These are phyloP conservation scores for Liriodendron chinense DNA, from an alignment of 164 flowering plant genomes.

Conservation along the genomic window DNA sequence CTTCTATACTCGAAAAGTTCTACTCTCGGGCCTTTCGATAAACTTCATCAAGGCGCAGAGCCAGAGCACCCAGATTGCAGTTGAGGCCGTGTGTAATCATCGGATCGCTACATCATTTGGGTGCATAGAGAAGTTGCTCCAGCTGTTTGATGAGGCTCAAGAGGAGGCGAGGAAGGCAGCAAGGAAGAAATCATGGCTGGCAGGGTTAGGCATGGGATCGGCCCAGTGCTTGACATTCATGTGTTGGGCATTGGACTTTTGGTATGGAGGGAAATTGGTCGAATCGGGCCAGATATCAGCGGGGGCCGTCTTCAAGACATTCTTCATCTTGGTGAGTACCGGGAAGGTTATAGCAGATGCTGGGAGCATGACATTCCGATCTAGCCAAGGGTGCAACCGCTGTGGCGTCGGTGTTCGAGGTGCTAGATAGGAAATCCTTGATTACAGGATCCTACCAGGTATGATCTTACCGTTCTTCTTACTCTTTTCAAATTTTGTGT, in stretches of 20 bases:
- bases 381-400: slow-evolving; percentile 82
- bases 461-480: slow-evolving; percentile 13
- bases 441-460: slow-evolving; percentile 45
- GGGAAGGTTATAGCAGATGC: slow-evolving; percentile 95
- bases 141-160: slow-evolving; percentile 68
- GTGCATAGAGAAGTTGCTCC: slow-evolving; percentile 57
- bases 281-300: slow-evolving; percentile 64
- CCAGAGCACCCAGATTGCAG: slow-evolving; percentile 78
- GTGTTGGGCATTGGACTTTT: slow-evolving; percentile 91
- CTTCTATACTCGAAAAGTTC: slow-evolving; percentile 68
- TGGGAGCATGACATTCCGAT: slow-evolving; percentile 97
- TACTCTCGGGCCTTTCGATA: slow-evolving; percentile 55
- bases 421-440: slow-evolving; percentile 65
- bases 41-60: slow-evolving; percentile 66
- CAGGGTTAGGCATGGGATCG: slow-evolving; percentile 83
- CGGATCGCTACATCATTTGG: slow-evolving; percentile 80
- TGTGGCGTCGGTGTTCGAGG: slow-evolving; percentile 70
- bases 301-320: slow-evolving; percentile 87
- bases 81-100: slow-evolving; percentile 79
- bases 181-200: slow-evolving; percentile 75
- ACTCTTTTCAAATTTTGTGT: background rate
- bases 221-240: slow-evolving; percentile 81
- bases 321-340: slow-evolving; percentile 81
- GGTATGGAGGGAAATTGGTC: slow-evolving; percentile 86
- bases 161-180: slow-evolving; percentile 65